Evolutionary conservation across 164 flowering plant species (phyloP).

Genomic region (Umbilicus rupestris): DNA sequence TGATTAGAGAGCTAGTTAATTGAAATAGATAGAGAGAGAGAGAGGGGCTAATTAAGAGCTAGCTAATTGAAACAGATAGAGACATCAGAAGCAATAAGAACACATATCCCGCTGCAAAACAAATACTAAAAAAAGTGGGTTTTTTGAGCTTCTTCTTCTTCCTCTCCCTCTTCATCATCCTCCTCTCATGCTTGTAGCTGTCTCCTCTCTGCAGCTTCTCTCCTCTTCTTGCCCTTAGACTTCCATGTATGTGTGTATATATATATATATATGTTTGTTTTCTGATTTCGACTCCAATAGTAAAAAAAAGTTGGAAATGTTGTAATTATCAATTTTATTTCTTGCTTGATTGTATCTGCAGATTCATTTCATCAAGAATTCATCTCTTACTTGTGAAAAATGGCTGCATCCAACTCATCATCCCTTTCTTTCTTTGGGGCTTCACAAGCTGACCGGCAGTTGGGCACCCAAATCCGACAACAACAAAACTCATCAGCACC

Average conservation of each 20-base stretch:
- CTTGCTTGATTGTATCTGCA: not conserved
- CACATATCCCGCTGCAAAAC: constrained; percentile 1
- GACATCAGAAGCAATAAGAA: not conserved
- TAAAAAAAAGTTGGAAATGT: not conserved
- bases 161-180: not conserved
- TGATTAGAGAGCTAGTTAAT: too few species aligned
- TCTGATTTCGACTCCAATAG: not conserved
- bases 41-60: not conserved
- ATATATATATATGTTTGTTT: not conserved
- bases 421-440: constrained; percentile 5
- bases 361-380: too few species aligned
- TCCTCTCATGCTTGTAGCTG: not conserved
- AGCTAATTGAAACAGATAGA: not conserved
- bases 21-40: too few species aligned
- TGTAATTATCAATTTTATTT: not conserved
- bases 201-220: not conserved
- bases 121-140: not conserved
- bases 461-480: not conserved
- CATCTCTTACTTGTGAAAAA: not conserved
- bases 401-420: constrained; percentile 7
- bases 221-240: not conserved
- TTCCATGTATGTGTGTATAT: not conserved
- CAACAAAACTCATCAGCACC: constrained; percentile 22
- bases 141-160: not conserved
- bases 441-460: constrained; percentile 1